Conservation (phyloP, 2,329 filamentous ascomycete genomes). For the Aulographum hederae region DNA sequence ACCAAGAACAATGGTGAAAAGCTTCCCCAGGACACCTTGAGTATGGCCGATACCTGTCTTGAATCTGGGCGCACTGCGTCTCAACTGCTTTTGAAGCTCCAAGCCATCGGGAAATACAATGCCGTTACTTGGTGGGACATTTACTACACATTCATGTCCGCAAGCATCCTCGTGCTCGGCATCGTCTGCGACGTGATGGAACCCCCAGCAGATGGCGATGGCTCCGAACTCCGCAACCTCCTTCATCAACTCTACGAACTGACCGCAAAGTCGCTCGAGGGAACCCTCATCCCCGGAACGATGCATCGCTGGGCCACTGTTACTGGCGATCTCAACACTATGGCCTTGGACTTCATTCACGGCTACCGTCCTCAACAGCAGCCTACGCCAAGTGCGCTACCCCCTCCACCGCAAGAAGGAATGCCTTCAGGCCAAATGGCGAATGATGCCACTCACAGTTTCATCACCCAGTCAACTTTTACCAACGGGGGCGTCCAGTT, state of each 20-base stretch:
- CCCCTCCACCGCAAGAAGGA: background rate
- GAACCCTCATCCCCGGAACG: background rate
- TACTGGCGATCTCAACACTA: background rate
- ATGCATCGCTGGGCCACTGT: background rate
- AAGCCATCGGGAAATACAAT: conserved; percentile 19
- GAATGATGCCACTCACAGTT: background rate
- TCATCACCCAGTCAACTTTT: too few relatives aligned
- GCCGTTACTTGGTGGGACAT: conserved; percentile 22
- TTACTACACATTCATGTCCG: conserved; percentile 7
- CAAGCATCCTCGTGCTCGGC: background rate
- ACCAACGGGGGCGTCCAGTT: too few relatives aligned
- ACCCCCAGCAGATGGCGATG: background rate
- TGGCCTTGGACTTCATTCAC: background rate
- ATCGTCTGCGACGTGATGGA: background rate
- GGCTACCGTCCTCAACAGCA: background rate
- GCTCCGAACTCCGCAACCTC: background rate
- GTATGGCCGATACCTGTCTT: conserved; percentile 19
- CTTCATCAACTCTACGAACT: background rate
- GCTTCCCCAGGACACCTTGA: conserved; percentile 11
- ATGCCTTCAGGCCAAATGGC: background rate
- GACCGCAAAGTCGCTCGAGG: background rate
- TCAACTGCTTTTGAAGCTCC: conserved; percentile 17
- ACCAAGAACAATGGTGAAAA: conserved; percentile 11
- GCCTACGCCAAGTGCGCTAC: background rate
- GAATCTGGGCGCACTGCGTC: conserved; percentile 17